Base-by-base conservation (phyloP, 2,329 filamentous ascomycete species). In the Fusarium scirpi region DNA sequence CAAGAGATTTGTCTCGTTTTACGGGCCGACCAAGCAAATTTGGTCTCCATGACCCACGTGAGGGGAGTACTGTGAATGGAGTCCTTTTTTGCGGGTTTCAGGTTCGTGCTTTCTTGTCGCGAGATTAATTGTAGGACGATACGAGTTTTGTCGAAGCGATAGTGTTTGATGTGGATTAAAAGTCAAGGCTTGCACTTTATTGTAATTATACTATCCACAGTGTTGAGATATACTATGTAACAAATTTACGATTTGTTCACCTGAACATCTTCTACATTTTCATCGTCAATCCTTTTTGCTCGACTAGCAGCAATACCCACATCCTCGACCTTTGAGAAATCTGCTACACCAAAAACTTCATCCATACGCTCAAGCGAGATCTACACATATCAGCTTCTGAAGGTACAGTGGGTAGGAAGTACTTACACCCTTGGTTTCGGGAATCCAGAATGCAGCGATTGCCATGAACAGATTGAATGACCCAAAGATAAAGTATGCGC, bases 401-500 rank as follows among this genome's bases (percentile, higher is more conserved):
- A 8, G 8, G 4, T 16, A 1, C 27, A 9, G 8, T 13, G 10
- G 3, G 6, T 12, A 13, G 18, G 8, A 3, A 13, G 5, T 3
- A 72, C 80, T 75, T 70, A 83, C 70, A 20, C 87, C 87, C 78
- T 89, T 90, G 8, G 87, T 90, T 78, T 90, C 88, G 0, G 87
- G 87, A 3, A 81, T 73, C 60, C 78, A 77, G 46, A 76, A 80
- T 16, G 76, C 64, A 71, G 86, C 86, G 49, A 89, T 71, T 58
- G 85, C 86, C 85, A 89, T 88, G 67, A 80, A 74, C 67, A 87
- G 83, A 74, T 87, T 89, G 76, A 89, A 88, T 24, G 79, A 84
- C 8, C 84, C 82, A 76, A 88, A 90, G 52, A 89, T 86, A 61
- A 90, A 82, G 77, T 88, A 90, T 0, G 86, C 84, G 30, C 85